Base-by-base conservation (phyloP, 1,139 yeast species). In the Scheffersomyces parashehatae region DNA sequence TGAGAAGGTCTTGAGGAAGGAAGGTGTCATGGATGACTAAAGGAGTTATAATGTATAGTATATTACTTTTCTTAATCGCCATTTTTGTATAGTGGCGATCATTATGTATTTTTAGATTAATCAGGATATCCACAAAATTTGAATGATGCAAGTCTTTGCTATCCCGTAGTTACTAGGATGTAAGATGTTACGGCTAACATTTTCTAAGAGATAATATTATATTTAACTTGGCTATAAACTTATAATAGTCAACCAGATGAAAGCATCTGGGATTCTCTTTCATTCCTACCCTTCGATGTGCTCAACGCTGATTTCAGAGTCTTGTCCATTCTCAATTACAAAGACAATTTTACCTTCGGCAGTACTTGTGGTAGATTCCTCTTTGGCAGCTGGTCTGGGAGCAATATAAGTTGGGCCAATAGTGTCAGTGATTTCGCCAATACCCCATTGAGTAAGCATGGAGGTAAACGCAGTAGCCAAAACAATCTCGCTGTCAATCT, bases 401-500 rank as follows among this genome's bases (percentile, higher is more conserved):
- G 54, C 54, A 39, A 60, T 48, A 40, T 40, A 61, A 4, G 83
- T 77, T 14, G 84, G 83, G 7, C 83, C 83, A 41, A 75, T 66
- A 13, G 83, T 78, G 42, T 75, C 77, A 7, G 82, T 77, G 46
- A 62, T 67, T 53, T 69, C 76, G 28, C 83, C 83, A 42, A 68
- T 59, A 13, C 83, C 82, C 88, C 87, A 82, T 58, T 80, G 83
- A 10, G 85, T 79, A 60, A 79, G 65, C 82, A 82, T 81, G 13
- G 84, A 70, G 44, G 80, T 62, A 51, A 81, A 82, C 0, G 77
- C 83, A 7, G 86, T 80, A 11, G 82, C 77, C 42, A 82, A 56
- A 1, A 77, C 85, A 36, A 75, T 64, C 44, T 78, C 79, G 8
- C 65, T 58, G 52, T 78, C 82, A 37, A 80, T 63, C 47, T 66